phyloP scores from a whole-genome alignment of 495 filamentous ascomycete genomes.

The Tricharina praecox region DNA sequence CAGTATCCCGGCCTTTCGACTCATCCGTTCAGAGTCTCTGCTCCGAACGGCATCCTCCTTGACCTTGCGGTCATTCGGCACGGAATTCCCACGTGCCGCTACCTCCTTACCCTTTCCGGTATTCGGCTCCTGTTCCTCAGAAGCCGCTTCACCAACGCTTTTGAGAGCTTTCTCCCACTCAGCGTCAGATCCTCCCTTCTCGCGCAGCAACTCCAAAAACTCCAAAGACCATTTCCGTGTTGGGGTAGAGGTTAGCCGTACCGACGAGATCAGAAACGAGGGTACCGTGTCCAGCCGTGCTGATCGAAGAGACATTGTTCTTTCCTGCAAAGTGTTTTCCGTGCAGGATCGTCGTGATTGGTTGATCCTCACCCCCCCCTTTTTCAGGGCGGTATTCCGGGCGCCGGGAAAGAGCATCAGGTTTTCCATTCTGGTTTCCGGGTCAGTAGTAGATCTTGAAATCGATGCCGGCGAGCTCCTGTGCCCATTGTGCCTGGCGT shows the following conservation, averaged over 20 bases:
- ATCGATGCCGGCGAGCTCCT: constrained; percentile 6
- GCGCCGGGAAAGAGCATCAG: constrained; percentile 9
- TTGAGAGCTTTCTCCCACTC: background rate
- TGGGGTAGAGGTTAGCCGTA: background rate
- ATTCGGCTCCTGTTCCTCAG: too few species aligned
- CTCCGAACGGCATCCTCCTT: too few species aligned
- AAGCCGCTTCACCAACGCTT: background rate
- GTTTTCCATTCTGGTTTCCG: constrained; percentile 9
- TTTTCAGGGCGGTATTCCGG: constrained; percentile 2
- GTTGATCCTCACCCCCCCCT: constrained; percentile 5
- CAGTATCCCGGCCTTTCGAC: too few species aligned
- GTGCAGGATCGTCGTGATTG: background rate
- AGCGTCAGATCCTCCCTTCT: background rate
- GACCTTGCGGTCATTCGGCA: too few species aligned
- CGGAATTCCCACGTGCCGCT: too few species aligned
- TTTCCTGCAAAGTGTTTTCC: background rate
- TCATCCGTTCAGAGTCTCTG: too few species aligned
- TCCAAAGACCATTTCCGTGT: background rate
- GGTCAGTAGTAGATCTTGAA: constrained; percentile 9
- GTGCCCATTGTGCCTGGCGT: background rate
- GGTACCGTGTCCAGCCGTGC: background rate
- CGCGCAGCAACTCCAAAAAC: background rate
- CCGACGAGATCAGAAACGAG: background rate
- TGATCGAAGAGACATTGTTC: background rate
- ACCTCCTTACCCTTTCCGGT: too few species aligned